These are phyloP conservation scores for Vanrija humicola DNA, from an alignment of 1,284 basidiomycete species.

Conservation along the genomic window DNA sequence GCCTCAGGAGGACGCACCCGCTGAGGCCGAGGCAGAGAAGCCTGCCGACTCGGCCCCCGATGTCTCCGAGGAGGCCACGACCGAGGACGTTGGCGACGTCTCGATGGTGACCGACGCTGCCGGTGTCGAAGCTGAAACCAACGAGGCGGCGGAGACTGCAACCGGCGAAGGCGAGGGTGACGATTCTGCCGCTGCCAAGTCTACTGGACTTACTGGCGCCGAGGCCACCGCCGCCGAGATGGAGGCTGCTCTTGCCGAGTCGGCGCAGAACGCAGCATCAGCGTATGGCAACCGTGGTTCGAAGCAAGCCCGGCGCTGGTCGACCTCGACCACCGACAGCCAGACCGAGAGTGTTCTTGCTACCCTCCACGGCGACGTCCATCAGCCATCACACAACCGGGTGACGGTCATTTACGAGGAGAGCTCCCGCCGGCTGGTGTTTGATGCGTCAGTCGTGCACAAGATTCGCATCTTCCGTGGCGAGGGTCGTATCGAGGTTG, in stretches of 20 bases:
- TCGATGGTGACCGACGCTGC: conserved; percentile 30
- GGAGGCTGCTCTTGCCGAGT: conserved; percentile 22
- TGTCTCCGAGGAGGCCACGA: background rate
- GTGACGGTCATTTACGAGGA: conserved; percentile 91
- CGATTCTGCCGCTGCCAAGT: background rate
- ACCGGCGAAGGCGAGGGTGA: background rate
- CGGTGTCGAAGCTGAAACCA: background rate
- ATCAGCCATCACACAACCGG: conserved; percentile 43
- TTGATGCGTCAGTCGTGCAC: conserved; percentile 83
- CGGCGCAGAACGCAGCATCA: conserved; percentile 31
- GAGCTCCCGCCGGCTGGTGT: conserved; percentile 75
- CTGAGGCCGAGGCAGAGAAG: background rate
- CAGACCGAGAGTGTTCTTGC: conserved; percentile 12
- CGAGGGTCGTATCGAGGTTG: conserved; percentile 80
- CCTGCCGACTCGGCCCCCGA: background rate
- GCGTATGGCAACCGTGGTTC: conserved; percentile 25
- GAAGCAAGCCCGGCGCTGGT: conserved; percentile 21
- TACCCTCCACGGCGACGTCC: conserved; percentile 6
- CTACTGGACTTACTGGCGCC: conserved; percentile 8
- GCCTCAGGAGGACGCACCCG: background rate
- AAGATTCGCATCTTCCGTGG: conserved; percentile 72
- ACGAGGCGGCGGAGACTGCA: background rate
- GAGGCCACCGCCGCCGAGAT: conserved; percentile 21
- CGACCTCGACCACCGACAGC: conserved; percentile 22
- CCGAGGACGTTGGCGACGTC: conserved; percentile 23